Base-by-base conservation (phyloP, 2,329 filamentous ascomycete species). In the Trichoderma polysporum region DNA sequence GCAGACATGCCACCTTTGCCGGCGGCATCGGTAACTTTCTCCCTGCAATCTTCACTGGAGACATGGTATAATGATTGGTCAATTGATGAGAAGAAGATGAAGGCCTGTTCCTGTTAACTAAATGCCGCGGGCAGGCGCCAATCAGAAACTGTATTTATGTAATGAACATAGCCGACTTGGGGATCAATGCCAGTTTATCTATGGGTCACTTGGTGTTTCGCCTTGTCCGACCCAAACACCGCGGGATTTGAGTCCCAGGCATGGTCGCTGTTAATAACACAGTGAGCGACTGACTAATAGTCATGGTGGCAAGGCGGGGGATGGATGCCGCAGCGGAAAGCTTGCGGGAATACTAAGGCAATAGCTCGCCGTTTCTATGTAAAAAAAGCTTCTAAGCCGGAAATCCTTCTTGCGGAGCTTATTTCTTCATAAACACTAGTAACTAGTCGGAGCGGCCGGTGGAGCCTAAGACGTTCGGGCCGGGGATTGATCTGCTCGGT, bases 331-430 rank as follows among this genome's bases (percentile, higher is more conserved):
- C 2, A 13, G 13, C 5, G 15, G 47, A 50, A 50, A 50, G 31
- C 22, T 29, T 49, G 45, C 45, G 58, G 58, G 47, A 61, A 61
- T 61, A 61, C 10, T 17, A n/a, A 29, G 58, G 58, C 22, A 52
- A 52, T 61, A 50, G 13, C 45, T 17, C 33, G 10, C 33, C 8
- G 6, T 37, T 49, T 60, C 29, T 52, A 27, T 31, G 27, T 15
- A 35, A 19, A 17, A 25, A 29, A 17, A 13, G 31, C 22, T 19
- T n/a, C 9, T n/a, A 19, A 10, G 33, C 58, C 58, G 58, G 58
- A 61, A 45, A 61, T 61, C 17, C 33, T 52, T 19, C 6, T 39
- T 37, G 45, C 45, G 58, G 58, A 61, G 45, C 17, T 27, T 27
- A 52, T 61, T 61, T 39, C 58, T 61, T 52, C 22, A 29, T 52